A percentile compares a stretch with the other conserved stretches of the same genome.
Evolutionary conservation across 352 stramenopile genomes (phyloP).

Genomic region (Phytophthora idaei): DNA sequence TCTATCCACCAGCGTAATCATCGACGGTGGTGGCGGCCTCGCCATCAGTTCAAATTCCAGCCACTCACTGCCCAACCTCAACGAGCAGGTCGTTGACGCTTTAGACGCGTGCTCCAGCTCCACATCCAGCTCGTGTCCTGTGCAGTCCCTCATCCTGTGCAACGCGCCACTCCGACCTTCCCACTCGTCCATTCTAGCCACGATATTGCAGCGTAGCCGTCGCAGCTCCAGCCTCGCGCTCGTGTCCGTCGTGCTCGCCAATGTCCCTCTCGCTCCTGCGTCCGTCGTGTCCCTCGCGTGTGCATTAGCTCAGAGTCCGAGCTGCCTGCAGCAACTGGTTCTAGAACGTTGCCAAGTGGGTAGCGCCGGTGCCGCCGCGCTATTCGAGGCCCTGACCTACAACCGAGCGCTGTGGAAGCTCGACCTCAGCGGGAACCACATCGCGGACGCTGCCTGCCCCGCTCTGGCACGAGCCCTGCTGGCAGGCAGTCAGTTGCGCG

Average conservation of each 20-base stretch:
- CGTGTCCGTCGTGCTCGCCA: slow-evolving; percentile 68
- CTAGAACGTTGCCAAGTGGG: slow-evolving; percentile 68
- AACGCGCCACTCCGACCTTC: slow-evolving; percentile 52
- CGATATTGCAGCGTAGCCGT: slow-evolving; percentile 37
- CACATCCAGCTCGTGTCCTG: slow-evolving; percentile 24
- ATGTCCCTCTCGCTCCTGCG: slow-evolving; percentile 42
- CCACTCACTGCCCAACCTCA: slow-evolving; percentile 28
- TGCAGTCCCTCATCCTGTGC: slow-evolving; percentile 76
- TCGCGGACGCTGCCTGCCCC: slow-evolving; percentile 56
- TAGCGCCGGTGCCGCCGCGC: slow-evolving; percentile 48
- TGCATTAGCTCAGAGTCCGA: slow-evolving; percentile 49
- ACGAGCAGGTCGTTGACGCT: slow-evolving; percentile 60
- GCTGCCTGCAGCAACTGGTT: slow-evolving; percentile 71
- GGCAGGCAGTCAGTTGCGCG: slow-evolving; percentile 31
- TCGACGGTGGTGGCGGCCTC: slow-evolving; percentile 45
- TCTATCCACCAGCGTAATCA: slow-evolving; percentile 64
- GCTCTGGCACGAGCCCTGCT: slow-evolving; percentile 47
- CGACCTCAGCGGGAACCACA: slow-evolving; percentile 71
- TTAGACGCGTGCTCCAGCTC: slow-evolving; percentile 36
- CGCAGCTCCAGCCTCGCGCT: slow-evolving; percentile 36
- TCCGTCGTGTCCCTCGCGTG: slow-evolving; percentile 54
- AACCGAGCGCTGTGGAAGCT: slow-evolving; percentile 72
- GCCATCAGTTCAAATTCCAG: not conserved
- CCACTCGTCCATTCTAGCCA: slow-evolving; percentile 40
- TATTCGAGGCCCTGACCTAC: slow-evolving; percentile 55